phyloP scores from a whole-genome alignment of 768 basidiomycete genomes.

The Epithele typhae region DNA sequence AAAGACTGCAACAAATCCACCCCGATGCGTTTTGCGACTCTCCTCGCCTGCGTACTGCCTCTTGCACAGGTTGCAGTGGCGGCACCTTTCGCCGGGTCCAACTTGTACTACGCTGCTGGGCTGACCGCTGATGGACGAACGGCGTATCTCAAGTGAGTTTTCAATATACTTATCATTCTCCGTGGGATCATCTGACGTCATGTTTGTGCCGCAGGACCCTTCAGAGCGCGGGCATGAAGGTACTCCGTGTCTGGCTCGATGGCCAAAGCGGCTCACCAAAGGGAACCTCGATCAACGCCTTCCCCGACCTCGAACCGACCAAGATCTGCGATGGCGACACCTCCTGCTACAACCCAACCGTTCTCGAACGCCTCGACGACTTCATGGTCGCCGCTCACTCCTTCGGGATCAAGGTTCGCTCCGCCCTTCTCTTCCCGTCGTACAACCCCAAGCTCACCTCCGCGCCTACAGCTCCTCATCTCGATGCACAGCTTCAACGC shows the following conservation, averaged over 20 bases:
- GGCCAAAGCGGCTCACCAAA: slow-evolving; percentile 18
- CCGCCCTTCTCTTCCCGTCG: neutral
- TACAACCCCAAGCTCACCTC: neutral
- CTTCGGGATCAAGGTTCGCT: slow-evolving; percentile 28
- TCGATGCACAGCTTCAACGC: slow-evolving; percentile 29
- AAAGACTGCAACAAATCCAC: no score
- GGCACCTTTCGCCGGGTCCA: slow-evolving; percentile 20
- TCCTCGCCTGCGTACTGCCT: neutral
- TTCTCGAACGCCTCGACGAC: slow-evolving; percentile 33
- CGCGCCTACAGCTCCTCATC: slow-evolving; percentile 13
- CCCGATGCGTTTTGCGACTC: neutral
- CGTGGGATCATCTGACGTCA: no score
- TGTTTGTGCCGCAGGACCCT: slow-evolving; percentile 8
- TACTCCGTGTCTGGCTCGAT: slow-evolving; percentile 23
- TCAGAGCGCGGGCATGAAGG: slow-evolving; percentile 22
- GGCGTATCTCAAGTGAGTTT: slow-evolving; percentile 15
- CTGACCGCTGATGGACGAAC: slow-evolving; percentile 13
- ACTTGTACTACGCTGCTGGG: slow-evolving; percentile 24
- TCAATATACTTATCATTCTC: neutral
- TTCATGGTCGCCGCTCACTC: slow-evolving; percentile 35
- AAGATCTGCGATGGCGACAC: slow-evolving; percentile 25
- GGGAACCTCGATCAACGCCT: slow-evolving; percentile 24
- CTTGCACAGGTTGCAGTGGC: neutral
- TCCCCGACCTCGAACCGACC: slow-evolving; percentile 31
- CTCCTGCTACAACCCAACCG: slow-evolving; percentile 31